A percentile compares a stretch with the other conserved stretches of the same genome.
These are phyloP conservation scores for Nitzschia sp. DNA, from an alignment of 108 stramenopile genomes.

Conservation along the genomic window DNA sequence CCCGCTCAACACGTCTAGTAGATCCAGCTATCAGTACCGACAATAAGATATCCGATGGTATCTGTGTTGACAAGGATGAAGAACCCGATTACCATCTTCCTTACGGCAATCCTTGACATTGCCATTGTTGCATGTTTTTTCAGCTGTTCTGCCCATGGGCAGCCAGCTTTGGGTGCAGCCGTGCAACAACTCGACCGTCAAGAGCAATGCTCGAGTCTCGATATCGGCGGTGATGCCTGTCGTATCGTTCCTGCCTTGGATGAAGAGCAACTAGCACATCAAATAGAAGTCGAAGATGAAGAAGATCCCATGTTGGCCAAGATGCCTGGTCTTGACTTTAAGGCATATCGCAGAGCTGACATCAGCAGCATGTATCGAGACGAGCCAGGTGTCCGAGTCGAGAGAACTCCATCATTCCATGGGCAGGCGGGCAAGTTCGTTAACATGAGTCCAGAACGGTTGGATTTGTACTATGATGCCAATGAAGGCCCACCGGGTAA, in stretches of 20 bases:
- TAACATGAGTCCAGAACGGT: conserved; percentile 47
- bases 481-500: conserved; percentile 5
- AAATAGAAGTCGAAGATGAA: conserved; percentile 3
- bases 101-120: background rate
- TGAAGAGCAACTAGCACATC: background rate
- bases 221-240: background rate
- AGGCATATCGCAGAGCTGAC: conserved; percentile 45
- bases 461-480: conserved; percentile 25
- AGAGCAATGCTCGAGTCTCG: conserved; percentile 6
- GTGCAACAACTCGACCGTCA: conserved; percentile 10
- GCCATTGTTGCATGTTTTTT: background rate
- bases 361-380: conserved; percentile 46
- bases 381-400: conserved; percentile 28
- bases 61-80: background rate
- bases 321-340: conserved; percentile 32
- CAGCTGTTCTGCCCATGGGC: too few relatives aligned
- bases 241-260: too few relatives aligned
- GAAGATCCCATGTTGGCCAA: conserved; percentile 35
- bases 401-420: conserved; percentile 29
- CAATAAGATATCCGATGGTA: background rate
- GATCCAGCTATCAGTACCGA: too few relatives aligned
- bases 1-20: too few relatives aligned
- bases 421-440: conserved; percentile 59
- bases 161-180: conserved; percentile 10
- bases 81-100: background rate